Percentiles rank a stretch among this genome's conserved stretches.
Evolutionary conservation across 1,284 basidiomycete genomes (phyloP).

Genomic region (Takashimella tepidaria): DNA sequence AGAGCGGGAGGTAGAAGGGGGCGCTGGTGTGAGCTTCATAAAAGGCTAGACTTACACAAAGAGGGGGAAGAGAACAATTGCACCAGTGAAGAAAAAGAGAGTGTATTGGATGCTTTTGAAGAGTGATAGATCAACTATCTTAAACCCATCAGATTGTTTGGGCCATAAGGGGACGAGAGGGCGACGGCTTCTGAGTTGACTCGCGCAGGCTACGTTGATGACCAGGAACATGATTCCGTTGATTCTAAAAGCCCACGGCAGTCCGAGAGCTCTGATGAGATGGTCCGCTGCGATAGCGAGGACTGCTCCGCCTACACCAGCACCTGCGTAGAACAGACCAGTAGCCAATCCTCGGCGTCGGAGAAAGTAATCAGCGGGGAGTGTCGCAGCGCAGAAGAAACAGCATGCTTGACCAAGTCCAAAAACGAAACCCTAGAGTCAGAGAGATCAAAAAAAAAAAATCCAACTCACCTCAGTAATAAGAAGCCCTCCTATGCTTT

Average conservation of each 20-base stretch:
- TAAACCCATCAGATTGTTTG: not conserved
- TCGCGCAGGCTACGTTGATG: not conserved
- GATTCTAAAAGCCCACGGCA: slow-evolving; percentile 15
- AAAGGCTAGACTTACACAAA: slow-evolving; percentile 20
- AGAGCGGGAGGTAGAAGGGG: slow-evolving; percentile 45
- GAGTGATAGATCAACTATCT: slow-evolving; percentile 8
- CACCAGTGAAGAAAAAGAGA: slow-evolving; percentile 33
- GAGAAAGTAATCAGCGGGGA: slow-evolving; percentile 36
- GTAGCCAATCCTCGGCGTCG: slow-evolving; percentile 33
- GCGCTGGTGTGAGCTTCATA: slow-evolving; percentile 8
- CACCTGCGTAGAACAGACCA: slow-evolving; percentile 40
- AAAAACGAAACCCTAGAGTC: slow-evolving; percentile 24
- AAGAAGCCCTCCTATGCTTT: slow-evolving; percentile 30
- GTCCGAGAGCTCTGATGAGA: slow-evolving; percentile 28
- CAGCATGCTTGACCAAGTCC: slow-evolving; percentile 22
- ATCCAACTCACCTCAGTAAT: slow-evolving; percentile 22
- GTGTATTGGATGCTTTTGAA: slow-evolving; percentile 36
- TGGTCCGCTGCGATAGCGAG: slow-evolving; percentile 31
- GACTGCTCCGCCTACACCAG: slow-evolving; percentile 40
- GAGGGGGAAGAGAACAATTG: slow-evolving; percentile 40
- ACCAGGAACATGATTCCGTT: slow-evolving; percentile 7
- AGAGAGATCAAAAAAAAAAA: slow-evolving; percentile 23
- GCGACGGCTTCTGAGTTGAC: not conserved
- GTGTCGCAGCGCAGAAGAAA: slow-evolving; percentile 19
- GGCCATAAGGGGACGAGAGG: not conserved